Evolutionary conservation across 2,329 filamentous ascomycete genomes (phyloP).

Genomic region (Sporothrix inflata): DNA sequence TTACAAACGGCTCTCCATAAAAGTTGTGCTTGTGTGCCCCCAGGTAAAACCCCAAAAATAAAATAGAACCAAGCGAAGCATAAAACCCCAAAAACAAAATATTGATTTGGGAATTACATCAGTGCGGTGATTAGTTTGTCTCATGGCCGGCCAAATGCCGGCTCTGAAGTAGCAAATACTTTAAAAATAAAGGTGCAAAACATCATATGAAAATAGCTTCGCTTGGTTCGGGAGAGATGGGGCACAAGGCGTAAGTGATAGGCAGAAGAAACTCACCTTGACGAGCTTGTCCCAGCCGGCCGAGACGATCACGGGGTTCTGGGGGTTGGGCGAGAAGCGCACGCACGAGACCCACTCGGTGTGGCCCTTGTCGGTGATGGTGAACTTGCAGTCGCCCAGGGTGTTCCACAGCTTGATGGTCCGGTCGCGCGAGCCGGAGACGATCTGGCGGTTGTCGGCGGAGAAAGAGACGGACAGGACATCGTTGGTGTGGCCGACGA

Average conservation of each 20-base stretch:
- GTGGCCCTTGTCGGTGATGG: conserved; percentile 99
- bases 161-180: conserved; percentile 99
- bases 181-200: conserved; percentile 70
- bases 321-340: conserved; percentile 99
- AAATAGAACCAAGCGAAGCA: conserved; percentile 10
- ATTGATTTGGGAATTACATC: conserved; percentile 53
- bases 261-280: conserved; percentile 73
- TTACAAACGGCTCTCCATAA: neutral
- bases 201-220: conserved; percentile 73
- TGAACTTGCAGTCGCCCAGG: conserved; percentile 99
- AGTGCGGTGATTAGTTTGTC: conserved; percentile 81
- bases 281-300: conserved; percentile 99
- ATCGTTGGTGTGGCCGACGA: conserved; percentile 99
- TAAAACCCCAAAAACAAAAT: conserved; percentile 4
- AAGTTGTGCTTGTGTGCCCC: neutral
- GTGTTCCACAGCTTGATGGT: conserved; percentile 99
- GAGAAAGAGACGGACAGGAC: conserved; percentile 99
- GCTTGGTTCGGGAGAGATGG: neutral
- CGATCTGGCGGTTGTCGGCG: conserved; percentile 99
- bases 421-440: conserved; percentile 96
- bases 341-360: conserved; percentile 99
- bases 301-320: conserved; percentile 99
- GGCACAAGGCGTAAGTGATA: neutral
- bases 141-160: conserved; percentile 77
- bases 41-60: neutral